A percentile compares a stretch with the other conserved stretches of the same genome.
Conservation (phyloP, 352 stramenopile species). For the Pythium scleroteichum region DNA sequence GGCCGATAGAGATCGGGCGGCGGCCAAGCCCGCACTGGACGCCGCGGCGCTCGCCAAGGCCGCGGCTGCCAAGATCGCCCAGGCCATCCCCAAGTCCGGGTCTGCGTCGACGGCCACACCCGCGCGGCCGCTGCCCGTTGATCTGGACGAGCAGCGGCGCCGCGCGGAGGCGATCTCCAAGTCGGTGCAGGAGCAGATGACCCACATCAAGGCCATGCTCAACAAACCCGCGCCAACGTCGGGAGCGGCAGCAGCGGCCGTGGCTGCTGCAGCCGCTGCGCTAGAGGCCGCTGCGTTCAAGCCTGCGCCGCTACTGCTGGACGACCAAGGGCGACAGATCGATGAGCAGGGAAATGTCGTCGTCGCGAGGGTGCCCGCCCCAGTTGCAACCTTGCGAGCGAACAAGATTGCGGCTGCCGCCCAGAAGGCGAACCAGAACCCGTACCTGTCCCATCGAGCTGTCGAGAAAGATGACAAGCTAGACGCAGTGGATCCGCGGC, state of each 20-base stretch:
- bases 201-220: slow-evolving; percentile 67
- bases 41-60: slow-evolving; percentile 65
- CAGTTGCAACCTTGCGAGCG: slow-evolving; percentile 54
- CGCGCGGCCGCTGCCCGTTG: slow-evolving; percentile 1
- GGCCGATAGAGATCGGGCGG: slow-evolving; percentile 5
- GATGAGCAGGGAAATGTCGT: slow-evolving; percentile 76
- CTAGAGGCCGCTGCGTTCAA: slow-evolving; percentile 41
- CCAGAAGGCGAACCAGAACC: slow-evolving; percentile 54
- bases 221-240: slow-evolving; percentile 35
- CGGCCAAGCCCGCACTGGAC: slow-evolving; percentile 31
- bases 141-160: slow-evolving; percentile 49
- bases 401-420: slow-evolving; percentile 35
- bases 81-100: slow-evolving; percentile 41
- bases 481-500: slow-evolving; percentile 67
- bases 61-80: slow-evolving; percentile 70
- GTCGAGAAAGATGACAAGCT: slow-evolving; percentile 76
- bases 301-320: slow-evolving; percentile 74
- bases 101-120: slow-evolving; percentile 1
- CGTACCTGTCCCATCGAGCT: slow-evolving; percentile 75
- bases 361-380: slow-evolving; percentile 34
- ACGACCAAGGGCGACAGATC: slow-evolving; percentile 78
- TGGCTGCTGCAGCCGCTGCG: background rate
- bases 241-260: background rate
- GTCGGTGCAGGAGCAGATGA: slow-evolving; percentile 87
- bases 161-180: slow-evolving; percentile 81